These are phyloP conservation scores for Alternaria postmessia DNA, from an alignment of 2,329 filamentous ascomycete genomes.

Conservation along the genomic window DNA sequence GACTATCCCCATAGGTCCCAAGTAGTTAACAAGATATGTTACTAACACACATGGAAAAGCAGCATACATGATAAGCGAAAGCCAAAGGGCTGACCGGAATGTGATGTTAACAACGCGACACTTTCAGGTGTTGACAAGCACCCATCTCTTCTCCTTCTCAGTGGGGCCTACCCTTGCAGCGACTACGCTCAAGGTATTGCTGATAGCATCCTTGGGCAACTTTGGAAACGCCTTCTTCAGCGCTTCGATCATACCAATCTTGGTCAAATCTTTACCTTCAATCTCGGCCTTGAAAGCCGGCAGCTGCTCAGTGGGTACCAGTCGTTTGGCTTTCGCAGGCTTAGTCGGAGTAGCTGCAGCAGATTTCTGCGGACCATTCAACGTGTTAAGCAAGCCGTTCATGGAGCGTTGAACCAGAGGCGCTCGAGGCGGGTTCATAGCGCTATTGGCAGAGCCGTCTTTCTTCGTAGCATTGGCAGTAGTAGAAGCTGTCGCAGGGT, in stretches of 20 bases:
- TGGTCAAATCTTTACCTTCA: slow-evolving; percentile 75
- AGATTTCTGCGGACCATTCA: slow-evolving; percentile 31
- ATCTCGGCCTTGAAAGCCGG: slow-evolving; percentile 74
- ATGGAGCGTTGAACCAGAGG: slow-evolving; percentile 53
- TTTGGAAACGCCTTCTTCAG: slow-evolving; percentile 79
- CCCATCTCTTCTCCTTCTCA: slow-evolving; percentile 72
- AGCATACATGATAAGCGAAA: background rate
- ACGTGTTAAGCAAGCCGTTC: slow-evolving; percentile 45
- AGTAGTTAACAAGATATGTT: background rate
- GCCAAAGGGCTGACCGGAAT: background rate
- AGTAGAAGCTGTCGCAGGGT: slow-evolving; percentile 28
- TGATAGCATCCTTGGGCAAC: slow-evolving; percentile 73
- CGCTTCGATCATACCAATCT: slow-evolving; percentile 76
- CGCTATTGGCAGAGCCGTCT: slow-evolving; percentile 24
- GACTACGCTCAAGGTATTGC: slow-evolving; percentile 71
- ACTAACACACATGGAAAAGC: background rate
- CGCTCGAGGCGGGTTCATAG: slow-evolving; percentile 53
- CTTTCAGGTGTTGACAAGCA: slow-evolving; percentile 36
- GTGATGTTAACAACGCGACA: background rate
- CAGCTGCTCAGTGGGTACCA: slow-evolving; percentile 68
- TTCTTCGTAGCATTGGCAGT: slow-evolving; percentile 21
- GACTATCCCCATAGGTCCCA: background rate
- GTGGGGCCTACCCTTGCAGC: slow-evolving; percentile 70
- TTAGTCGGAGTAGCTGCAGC: slow-evolving; percentile 35
- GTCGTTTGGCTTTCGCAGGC: slow-evolving; percentile 52